Evolutionary conservation across 2,329 filamentous ascomycete genomes (phyloP).

Genomic region (Scedosporium dehoogii): DNA sequence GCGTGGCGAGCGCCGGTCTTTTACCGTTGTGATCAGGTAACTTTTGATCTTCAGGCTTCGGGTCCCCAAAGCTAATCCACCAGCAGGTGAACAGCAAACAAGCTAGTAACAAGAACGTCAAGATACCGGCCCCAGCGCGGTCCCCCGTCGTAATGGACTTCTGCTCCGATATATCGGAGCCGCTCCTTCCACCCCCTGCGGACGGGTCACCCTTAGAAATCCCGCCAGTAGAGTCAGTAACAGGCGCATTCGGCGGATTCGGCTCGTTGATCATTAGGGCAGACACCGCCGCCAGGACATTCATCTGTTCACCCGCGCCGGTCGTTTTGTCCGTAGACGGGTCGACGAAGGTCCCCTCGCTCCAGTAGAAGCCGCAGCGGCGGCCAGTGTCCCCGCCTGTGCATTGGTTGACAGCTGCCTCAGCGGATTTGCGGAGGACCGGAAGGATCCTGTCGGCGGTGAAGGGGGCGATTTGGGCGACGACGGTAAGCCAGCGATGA

Average conservation of each 20-base stretch:
- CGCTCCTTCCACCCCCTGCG: conserved; percentile 13
- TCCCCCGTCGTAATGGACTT: conserved; percentile 32
- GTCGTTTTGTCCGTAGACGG: conserved; percentile 19
- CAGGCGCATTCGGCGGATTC: conserved; percentile 31
- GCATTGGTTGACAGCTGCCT: conserved; percentile 45
- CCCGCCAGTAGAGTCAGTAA: conserved; percentile 39
- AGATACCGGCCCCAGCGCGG: conserved; percentile 35
- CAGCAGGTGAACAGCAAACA: conserved; percentile 29
- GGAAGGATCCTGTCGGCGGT: conserved; percentile 39
- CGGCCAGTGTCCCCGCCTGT: conserved; percentile 36
- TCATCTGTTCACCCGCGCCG: conserved; percentile 52
- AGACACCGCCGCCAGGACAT: conserved; percentile 44
- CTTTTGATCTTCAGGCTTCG: no score
- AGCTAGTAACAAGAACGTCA: conserved; percentile 34
- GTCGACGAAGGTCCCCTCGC: conserved; percentile 38
- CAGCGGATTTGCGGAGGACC: conserved; percentile 40
- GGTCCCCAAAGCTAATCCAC: conserved; percentile 36
- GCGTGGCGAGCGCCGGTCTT: no score
- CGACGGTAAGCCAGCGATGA: conserved; percentile 44
- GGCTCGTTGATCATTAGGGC: conserved; percentile 36
- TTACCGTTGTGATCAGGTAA: no score
- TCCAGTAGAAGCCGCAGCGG: conserved; percentile 47
- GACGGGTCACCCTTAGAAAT: no score
- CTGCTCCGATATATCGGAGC: conserved; percentile 26
- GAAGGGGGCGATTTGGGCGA: conserved; percentile 44